Evolutionary conservation across 2,329 filamentous ascomycete genomes (phyloP).

Genomic region (Sphaerostilbella broomeana): DNA sequence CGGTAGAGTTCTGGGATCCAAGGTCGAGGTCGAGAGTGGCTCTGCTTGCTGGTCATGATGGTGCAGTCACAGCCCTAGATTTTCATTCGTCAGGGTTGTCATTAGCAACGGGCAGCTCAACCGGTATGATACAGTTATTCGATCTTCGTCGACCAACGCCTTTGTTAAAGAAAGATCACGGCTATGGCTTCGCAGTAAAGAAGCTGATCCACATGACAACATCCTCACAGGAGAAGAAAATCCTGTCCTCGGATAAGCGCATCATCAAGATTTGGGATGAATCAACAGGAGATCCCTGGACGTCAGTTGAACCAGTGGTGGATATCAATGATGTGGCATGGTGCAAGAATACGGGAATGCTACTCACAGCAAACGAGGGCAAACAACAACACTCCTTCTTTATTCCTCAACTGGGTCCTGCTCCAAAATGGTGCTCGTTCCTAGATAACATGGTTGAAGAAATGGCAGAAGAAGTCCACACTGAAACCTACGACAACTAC

Average conservation of each 20-base stretch:
- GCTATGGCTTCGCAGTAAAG: conserved; percentile 87
- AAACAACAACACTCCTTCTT: conserved; percentile 93
- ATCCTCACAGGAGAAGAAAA: conserved; percentile 71
- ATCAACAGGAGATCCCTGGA: conserved; percentile 79
- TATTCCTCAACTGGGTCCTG: conserved; percentile 85
- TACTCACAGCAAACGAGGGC: conserved; percentile 94
- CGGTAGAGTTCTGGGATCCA: conserved; percentile 94
- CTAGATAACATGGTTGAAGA: conserved; percentile 97
- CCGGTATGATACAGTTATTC: conserved; percentile 82
- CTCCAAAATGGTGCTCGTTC: conserved; percentile 94
- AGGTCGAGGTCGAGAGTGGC: conserved; percentile 76
- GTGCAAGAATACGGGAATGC: conserved; percentile 88
- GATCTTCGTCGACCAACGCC: conserved; percentile 85
- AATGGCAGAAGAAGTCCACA: conserved; percentile 78
- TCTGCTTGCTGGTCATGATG: conserved; percentile 60
- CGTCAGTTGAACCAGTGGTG: conserved; percentile 87
- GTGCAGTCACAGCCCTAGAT: conserved; percentile 78
- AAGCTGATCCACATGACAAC: conserved; percentile 70
- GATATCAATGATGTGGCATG: conserved; percentile 93
- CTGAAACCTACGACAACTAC: conserved; percentile 95
- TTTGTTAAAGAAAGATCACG: conserved; percentile 86
- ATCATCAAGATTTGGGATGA: conserved; percentile 98
- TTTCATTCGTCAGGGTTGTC: conserved; percentile 81
- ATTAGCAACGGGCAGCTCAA: conserved; percentile 79
- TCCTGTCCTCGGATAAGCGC: conserved; percentile 86